Percentiles rank a stretch among this genome's conserved stretches.
Conservation (phyloP, 352 stramenopile species). For the Globisporangium abappressorium region DNA sequence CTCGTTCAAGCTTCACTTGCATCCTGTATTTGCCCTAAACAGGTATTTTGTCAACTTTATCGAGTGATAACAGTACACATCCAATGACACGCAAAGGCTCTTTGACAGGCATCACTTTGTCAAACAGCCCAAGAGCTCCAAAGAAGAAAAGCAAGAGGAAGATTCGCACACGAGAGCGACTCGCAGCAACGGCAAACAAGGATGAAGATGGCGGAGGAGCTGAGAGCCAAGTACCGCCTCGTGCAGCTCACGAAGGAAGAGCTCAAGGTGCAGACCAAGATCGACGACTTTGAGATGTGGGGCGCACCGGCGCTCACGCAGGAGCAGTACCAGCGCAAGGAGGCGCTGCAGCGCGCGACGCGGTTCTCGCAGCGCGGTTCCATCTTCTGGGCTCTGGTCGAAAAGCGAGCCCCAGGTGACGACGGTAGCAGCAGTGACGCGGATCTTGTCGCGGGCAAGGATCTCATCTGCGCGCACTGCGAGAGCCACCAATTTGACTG, state of each 20-base stretch:
- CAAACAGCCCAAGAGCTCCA: constrained; percentile 4
- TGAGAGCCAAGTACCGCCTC: constrained; percentile 36
- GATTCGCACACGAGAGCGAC: background rate
- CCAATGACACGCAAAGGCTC: background rate
- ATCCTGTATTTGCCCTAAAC: background rate
- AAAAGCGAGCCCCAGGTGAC: constrained; percentile 10
- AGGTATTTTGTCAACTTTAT: background rate
- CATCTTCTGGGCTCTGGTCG: constrained; percentile 70
- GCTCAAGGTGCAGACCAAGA: constrained; percentile 56
- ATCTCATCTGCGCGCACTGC: constrained; percentile 46
- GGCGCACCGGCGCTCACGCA: constrained; percentile 30
- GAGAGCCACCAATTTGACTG: constrained; percentile 62
- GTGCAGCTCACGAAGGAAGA: constrained; percentile 49
- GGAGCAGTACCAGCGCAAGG: constrained; percentile 45
- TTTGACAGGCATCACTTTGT: background rate
- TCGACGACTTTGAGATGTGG: constrained; percentile 51
- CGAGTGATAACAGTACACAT: background rate
- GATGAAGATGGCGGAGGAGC: constrained; percentile 8
- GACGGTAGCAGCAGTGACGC: constrained; percentile 21
- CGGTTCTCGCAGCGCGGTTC: constrained; percentile 45
- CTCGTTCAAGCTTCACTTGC: background rate
- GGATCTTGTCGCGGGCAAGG: constrained; percentile 14
- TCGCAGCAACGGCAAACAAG: no score
- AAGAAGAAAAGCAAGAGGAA: background rate
- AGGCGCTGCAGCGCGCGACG: constrained; percentile 38